Evolutionary conservation across 2,329 filamentous ascomycete genomes (phyloP).

Genomic region (Nemania abortiva): DNA sequence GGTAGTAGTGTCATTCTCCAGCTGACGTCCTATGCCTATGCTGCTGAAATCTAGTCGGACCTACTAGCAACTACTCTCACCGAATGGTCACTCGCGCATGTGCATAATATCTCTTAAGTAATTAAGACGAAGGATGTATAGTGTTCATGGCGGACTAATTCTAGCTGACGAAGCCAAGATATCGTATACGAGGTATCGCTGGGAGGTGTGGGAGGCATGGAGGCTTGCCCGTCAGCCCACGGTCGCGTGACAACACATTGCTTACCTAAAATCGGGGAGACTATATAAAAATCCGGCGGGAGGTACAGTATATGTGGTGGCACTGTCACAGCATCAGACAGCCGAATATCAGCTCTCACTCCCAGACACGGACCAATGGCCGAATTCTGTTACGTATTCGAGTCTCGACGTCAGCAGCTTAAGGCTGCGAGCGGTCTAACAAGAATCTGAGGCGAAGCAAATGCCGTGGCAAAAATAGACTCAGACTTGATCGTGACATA

Average conservation of each 20-base stretch:
- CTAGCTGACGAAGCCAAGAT: not conserved
- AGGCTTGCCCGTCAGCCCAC: constrained; percentile 32
- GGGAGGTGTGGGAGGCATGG: constrained; percentile 7
- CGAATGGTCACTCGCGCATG: not conserved
- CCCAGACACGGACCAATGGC: constrained; percentile 14
- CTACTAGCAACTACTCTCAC: not conserved
- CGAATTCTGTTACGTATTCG: constrained; percentile 22
- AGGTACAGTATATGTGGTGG: constrained; percentile 3
- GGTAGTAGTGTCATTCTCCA: not conserved
- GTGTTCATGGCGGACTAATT: not conserved
- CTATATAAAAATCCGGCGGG: not conserved
- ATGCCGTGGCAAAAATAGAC: constrained; percentile 32
- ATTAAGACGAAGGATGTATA: not conserved
- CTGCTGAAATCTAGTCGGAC: not conserved
- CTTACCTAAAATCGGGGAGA: not conserved
- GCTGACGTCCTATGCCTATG: not conserved
- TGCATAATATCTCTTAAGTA: not conserved
- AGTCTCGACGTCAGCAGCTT: constrained; percentile 15
- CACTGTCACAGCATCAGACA: constrained; percentile 6
- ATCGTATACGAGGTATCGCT: constrained; percentile 9
- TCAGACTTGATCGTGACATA: not conserved
- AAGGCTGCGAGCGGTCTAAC: constrained; percentile 13
- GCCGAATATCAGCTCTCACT: constrained; percentile 19
- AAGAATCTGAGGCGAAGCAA: constrained; percentile 3
- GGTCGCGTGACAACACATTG: constrained; percentile 20